phyloP scores from a whole-genome alignment of 2,329 filamentous ascomycete genomes.

The Akanthomyces uredinophilus region DNA sequence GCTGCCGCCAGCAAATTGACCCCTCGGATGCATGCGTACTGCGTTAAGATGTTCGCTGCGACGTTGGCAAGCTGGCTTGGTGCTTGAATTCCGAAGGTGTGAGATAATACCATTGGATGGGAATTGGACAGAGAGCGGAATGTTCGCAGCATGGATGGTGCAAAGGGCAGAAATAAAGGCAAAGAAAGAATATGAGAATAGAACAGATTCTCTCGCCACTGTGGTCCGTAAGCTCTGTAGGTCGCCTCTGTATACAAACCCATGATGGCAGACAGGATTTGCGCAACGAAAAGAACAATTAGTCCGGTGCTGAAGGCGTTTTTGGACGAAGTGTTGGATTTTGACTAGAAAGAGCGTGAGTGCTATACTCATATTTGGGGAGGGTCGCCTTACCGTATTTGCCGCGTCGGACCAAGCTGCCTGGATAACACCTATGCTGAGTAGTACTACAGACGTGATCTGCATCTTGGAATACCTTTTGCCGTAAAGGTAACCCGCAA shows the following conservation, averaged over 20 bases:
- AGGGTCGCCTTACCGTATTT: slow-evolving; percentile 59
- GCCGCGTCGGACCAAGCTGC: slow-evolving; percentile 87
- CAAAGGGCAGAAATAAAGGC: slow-evolving; percentile 69
- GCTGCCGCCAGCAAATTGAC: slow-evolving; percentile 90
- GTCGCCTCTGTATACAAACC: slow-evolving; percentile 91
- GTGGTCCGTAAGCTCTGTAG: slow-evolving; percentile 77
- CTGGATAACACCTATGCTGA: slow-evolving; percentile 81
- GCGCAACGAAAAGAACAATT: slow-evolving; percentile 76
- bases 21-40: slow-evolving; percentile 91
- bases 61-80: slow-evolving; percentile 70
- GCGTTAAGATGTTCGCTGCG: slow-evolving; percentile 74
- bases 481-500: slow-evolving; percentile 80
- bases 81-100: slow-evolving; percentile 25
- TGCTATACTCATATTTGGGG: slow-evolving; percentile 10
- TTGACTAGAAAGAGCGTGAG: slow-evolving; percentile 12
- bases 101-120: slow-evolving; percentile 42
- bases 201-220: slow-evolving; percentile 95
- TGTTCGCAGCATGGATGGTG: slow-evolving; percentile 59
- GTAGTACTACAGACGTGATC: slow-evolving; percentile 70
- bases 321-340: slow-evolving; percentile 11
- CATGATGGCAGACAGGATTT: slow-evolving; percentile 88
- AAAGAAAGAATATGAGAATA: slow-evolving; percentile 78
- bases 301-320: slow-evolving; percentile 59
- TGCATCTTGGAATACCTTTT: slow-evolving; percentile 80
- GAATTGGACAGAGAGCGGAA: slow-evolving; percentile 60